These are phyloP conservation scores for Diaporthe capsici DNA, from an alignment of 2,329 filamentous ascomycete species.

Conservation along the genomic window DNA sequence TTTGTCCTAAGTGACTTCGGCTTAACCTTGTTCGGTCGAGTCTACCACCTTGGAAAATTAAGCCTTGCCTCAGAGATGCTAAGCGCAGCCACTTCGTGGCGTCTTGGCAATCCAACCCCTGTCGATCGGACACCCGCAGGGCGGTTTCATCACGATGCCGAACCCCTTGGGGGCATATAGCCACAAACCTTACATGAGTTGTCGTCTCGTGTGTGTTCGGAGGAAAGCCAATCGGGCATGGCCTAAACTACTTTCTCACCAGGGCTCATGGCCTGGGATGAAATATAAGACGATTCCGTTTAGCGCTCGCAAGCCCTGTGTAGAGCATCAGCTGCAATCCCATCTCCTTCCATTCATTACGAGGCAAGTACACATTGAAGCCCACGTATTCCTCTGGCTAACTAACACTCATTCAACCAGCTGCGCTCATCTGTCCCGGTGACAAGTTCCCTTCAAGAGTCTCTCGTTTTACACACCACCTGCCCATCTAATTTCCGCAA, in stretches of 20 bases:
- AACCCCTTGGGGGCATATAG: conserved; percentile 6
- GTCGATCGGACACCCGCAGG: conserved; percentile 15
- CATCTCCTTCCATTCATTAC: conserved; percentile 6
- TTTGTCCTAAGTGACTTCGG: conserved; percentile 15
- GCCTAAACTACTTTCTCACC: not conserved
- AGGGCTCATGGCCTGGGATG: not conserved
- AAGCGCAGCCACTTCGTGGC: conserved; percentile 30
- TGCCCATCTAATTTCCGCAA: not conserved
- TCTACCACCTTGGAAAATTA: conserved; percentile 4
- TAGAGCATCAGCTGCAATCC: too few species aligned
- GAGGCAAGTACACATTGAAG: not conserved
- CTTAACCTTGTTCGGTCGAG: conserved; percentile 17
- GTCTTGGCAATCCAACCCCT: conserved; percentile 24
- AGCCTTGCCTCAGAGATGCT: conserved; percentile 31
- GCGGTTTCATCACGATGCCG: conserved; percentile 27
- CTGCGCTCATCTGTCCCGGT: conserved; percentile 33
- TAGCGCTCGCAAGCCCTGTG: not conserved
- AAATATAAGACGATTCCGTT: conserved; percentile 25
- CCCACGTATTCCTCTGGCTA: not conserved
- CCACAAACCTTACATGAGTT: conserved; percentile 8
- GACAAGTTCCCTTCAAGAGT: not conserved
- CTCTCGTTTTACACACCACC: not conserved
- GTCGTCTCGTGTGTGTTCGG: conserved; percentile 33
- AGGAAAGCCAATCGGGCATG: conserved; percentile 23
- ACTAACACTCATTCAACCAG: not conserved